These are phyloP conservation scores for Lentinula raphanica DNA, from an alignment of 768 basidiomycete species.

Conservation along the genomic window DNA sequence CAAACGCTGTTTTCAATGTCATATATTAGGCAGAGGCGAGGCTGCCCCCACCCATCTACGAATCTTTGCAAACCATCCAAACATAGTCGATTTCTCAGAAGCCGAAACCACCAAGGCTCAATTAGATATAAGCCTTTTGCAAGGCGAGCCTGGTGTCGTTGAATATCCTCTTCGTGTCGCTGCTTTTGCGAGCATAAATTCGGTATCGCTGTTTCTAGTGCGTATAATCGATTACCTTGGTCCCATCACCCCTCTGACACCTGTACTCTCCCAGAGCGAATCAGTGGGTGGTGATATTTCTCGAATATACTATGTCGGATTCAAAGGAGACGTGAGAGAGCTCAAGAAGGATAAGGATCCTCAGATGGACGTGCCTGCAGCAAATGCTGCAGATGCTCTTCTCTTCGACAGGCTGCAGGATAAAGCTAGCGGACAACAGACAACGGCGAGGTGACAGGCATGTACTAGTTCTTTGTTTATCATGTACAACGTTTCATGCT, in stretches of 20 bases:
- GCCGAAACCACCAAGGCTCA: conserved; percentile 67
- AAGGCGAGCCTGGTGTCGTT: conserved; percentile 61
- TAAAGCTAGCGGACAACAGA: conserved; percentile 51
- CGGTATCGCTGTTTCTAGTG: conserved; percentile 77
- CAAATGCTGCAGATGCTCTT: conserved; percentile 69
- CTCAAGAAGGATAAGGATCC: conserved; percentile 53
- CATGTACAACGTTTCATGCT: too few species aligned
- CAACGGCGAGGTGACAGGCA: background rate
- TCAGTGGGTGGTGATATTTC: conserved; percentile 60
- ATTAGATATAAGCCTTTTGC: conserved; percentile 62
- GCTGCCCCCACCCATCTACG: conserved; percentile 68
- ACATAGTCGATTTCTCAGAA: conserved; percentile 74
- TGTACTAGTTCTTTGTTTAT: too few species aligned
- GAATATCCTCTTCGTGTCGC: conserved; percentile 78
- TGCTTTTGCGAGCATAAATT: conserved; percentile 70
- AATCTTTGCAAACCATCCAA: conserved; percentile 68
- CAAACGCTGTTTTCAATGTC: conserved; percentile 4
- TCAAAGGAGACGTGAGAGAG: conserved; percentile 66
- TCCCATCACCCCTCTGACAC: conserved; percentile 3
- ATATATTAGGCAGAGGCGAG: conserved; percentile 63
- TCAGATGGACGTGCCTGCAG: conserved; percentile 73
- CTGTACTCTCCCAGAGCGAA: conserved; percentile 38
- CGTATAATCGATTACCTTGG: conserved; percentile 25
- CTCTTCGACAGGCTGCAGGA: conserved; percentile 56
- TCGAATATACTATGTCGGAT: conserved; percentile 75